These are phyloP conservation scores for Lasiosphaeris hirsuta DNA, from an alignment of 495 filamentous ascomycete species.

Conservation along the genomic window DNA sequence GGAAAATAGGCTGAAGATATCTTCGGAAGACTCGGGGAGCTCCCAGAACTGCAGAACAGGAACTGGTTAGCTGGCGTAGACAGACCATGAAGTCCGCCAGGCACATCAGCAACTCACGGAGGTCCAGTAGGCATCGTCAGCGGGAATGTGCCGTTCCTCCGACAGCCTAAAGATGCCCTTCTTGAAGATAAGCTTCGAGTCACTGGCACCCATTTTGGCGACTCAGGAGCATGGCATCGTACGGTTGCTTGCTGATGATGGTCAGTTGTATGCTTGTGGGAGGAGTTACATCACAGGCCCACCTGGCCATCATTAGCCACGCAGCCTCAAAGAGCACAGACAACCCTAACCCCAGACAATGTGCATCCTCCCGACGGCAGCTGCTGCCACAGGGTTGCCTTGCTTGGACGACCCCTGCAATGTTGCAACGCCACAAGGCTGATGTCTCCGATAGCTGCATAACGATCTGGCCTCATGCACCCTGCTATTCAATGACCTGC, in stretches of 20 bases:
- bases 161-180: conserved; percentile 97
- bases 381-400: neutral
- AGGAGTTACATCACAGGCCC: too few relatives aligned
- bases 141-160: conserved; percentile 81
- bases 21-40: conserved; percentile 90
- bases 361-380: neutral
- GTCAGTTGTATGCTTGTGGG: too few relatives aligned
- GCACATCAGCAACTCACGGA: conserved; percentile 49
- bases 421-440: neutral
- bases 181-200: conserved; percentile 99
- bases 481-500: neutral
- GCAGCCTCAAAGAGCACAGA: neutral
- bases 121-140: conserved; percentile 90
- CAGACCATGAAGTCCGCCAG: neutral
- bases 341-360: conserved; percentile 25
- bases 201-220: conserved; percentile 84
- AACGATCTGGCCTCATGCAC: conserved; percentile 33
- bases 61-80: neutral
- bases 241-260: neutral
- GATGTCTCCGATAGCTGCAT: conserved; percentile 22
- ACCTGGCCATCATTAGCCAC: too few relatives aligned
- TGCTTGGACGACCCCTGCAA: too few relatives aligned
- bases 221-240: conserved; percentile 23
- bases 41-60: conserved; percentile 77
- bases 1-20: conserved; percentile 96